Conservation (phyloP, 1,284 basidiomycete species). For the Cryptococcus hybrid region DNA sequence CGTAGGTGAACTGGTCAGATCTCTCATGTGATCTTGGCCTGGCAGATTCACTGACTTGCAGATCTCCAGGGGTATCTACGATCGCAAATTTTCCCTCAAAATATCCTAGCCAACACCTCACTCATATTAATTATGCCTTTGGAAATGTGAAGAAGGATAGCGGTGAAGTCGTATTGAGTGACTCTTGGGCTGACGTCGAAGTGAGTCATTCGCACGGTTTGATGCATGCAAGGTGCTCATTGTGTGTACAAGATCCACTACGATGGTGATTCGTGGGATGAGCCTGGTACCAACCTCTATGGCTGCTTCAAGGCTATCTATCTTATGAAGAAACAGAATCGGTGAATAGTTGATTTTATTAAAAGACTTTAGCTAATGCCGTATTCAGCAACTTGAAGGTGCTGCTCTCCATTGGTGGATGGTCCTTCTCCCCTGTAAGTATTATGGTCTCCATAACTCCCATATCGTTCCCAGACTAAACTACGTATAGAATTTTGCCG, state of each 20-base stretch:
- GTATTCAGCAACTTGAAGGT: constrained; percentile 66
- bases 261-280: constrained; percentile 85
- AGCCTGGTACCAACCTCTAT: constrained; percentile 74
- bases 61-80: constrained; percentile 79
- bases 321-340: constrained; percentile 71
- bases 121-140: constrained; percentile 86
- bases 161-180: constrained; percentile 68
- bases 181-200: constrained; percentile 78
- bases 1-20: constrained; percentile 35
- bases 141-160: constrained; percentile 70
- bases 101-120: constrained; percentile 65
- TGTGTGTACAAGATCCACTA: constrained; percentile 55
- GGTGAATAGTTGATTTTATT: constrained; percentile 38
- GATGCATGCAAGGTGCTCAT: neutral
- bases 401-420: constrained; percentile 75
- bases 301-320: constrained; percentile 87
- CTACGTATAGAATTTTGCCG: constrained; percentile 41
- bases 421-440: constrained; percentile 72
- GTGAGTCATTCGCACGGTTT: constrained; percentile 49
- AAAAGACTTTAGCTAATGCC: neutral
- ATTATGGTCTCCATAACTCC: neutral
- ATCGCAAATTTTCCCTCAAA: constrained; percentile 71
- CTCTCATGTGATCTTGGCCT: neutral
- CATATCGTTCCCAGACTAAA: neutral
- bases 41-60: neutral